Evolutionary conservation across 2,329 filamentous ascomycete genomes (phyloP).

Genomic region (Aspergillus sp.): DNA sequence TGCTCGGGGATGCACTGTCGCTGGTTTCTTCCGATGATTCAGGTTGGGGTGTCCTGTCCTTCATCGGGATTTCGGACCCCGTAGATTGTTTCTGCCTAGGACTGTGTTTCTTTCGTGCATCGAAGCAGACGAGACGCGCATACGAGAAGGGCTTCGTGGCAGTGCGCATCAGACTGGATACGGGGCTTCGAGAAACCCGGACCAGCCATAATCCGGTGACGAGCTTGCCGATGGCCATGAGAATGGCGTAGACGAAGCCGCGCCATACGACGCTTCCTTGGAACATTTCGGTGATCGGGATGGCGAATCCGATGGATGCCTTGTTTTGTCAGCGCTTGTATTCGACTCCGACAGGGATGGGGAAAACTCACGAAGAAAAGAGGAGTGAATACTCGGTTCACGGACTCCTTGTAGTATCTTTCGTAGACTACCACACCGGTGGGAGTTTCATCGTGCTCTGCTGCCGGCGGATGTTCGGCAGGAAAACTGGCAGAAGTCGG

Average conservation of each 20-base stretch:
- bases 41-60: background rate
- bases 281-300: conserved; percentile 73
- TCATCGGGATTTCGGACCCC: background rate
- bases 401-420: conserved; percentile 46
- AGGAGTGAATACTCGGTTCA: conserved; percentile 61
- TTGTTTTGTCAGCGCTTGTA: background rate
- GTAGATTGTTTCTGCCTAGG: background rate
- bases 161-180: conserved; percentile 9
- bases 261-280: conserved; percentile 64
- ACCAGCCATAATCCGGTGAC: conserved; percentile 61
- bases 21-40: background rate
- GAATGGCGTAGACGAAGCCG: conserved; percentile 67
- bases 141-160: conserved; percentile 7
- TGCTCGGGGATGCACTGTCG: background rate
- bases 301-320: conserved; percentile 70
- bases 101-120: background rate
- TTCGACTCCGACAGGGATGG: no score
- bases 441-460: background rate
- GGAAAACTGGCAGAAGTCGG: background rate
- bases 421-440: conserved; percentile 41
- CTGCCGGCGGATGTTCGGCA: background rate
- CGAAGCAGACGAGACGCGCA: conserved; percentile 5
- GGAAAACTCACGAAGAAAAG: conserved; percentile 65
- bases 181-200: conserved; percentile 27
- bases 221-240: conserved; percentile 68